Evolutionary conservation across 2,329 filamentous ascomycete genomes (phyloP).

Genomic region (Emmonsiellopsis sp.): DNA sequence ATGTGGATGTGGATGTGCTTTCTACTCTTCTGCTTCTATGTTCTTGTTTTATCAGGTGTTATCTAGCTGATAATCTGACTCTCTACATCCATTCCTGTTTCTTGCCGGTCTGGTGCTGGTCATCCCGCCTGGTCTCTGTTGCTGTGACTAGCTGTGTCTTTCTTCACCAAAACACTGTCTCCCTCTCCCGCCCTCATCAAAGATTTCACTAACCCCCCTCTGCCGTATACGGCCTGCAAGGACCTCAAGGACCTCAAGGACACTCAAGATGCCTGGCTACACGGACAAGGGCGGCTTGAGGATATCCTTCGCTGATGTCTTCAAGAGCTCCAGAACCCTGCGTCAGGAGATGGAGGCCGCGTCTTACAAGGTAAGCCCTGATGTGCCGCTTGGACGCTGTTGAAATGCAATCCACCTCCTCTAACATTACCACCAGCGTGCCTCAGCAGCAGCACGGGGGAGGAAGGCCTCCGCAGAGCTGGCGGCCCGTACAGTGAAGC

Average conservation of each 20-base stretch:
- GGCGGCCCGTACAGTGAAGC: neutral
- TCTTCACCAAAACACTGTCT: neutral
- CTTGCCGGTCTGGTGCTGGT: neutral
- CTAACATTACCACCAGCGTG: neutral
- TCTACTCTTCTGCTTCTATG: neutral
- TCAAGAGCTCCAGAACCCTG: conserved; percentile 14
- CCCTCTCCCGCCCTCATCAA: neutral
- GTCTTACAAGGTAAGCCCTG: conserved; percentile 9
- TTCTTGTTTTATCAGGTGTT: neutral
- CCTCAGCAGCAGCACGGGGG: neutral
- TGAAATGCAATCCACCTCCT: neutral
- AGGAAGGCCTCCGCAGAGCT: neutral
- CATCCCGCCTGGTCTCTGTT: neutral
- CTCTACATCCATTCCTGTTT: neutral
- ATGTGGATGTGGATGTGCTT: no score
- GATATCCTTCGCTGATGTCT: conserved; percentile 14
- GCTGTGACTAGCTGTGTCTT: neutral
- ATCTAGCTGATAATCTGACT: neutral
- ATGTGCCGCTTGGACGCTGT: neutral
- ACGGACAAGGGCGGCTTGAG: conserved; percentile 4
- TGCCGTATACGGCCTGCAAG: no score
- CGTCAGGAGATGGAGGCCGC: conserved; percentile 10
- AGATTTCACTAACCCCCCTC: neutral
- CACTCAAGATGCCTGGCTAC: conserved; percentile 5
- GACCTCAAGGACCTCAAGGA: neutral